Percentiles rank a stretch among this genome's conserved stretches.
Evolutionary conservation across 2,329 filamentous ascomycete species (phyloP).

Genomic region (Penicillium sp.): DNA sequence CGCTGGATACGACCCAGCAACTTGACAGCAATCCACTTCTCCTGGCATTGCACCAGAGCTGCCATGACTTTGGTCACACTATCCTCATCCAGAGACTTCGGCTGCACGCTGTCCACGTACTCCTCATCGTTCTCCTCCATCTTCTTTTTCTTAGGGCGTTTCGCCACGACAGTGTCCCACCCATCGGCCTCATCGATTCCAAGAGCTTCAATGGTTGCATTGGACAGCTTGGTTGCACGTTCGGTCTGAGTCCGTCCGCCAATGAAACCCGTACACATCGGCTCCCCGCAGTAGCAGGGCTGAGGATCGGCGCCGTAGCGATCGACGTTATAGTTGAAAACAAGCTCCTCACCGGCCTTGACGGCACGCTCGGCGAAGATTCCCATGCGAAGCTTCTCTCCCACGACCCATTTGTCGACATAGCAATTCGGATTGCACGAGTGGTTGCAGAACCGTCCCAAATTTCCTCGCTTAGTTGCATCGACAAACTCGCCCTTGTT

Average conservation of each 20-base stretch:
- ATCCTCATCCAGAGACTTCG: slow-evolving; percentile 72
- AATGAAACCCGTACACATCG: slow-evolving; percentile 93
- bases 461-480: slow-evolving; percentile 92
- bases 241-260: slow-evolving; percentile 97
- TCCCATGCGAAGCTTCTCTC: slow-evolving; percentile 95
- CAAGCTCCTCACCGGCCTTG: slow-evolving; percentile 84
- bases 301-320: slow-evolving; percentile 95
- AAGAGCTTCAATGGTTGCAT: slow-evolving; percentile 86
- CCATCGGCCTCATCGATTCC: slow-evolving; percentile 89
- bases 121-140: slow-evolving; percentile 87
- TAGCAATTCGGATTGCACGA: slow-evolving; percentile 99
- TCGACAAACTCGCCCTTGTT: slow-evolving; percentile 96
- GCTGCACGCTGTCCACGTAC: slow-evolving; percentile 84
- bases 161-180: slow-evolving; percentile 86
- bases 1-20: slow-evolving; percentile 82
- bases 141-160: slow-evolving; percentile 91
- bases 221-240: slow-evolving; percentile 83
- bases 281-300: slow-evolving; percentile 91
- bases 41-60: slow-evolving; percentile 92
- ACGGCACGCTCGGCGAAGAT: slow-evolving; percentile 89
- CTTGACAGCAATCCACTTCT: slow-evolving; percentile 99
- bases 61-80: slow-evolving; percentile 95
- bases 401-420: slow-evolving; percentile 99
- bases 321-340: slow-evolving; percentile 99
- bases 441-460: slow-evolving; percentile 97